Percentiles rank a stretch among this genome's conserved stretches.
Conservation (phyloP, 106 monocot genomes). For the Cymbidium sinense region DNA sequence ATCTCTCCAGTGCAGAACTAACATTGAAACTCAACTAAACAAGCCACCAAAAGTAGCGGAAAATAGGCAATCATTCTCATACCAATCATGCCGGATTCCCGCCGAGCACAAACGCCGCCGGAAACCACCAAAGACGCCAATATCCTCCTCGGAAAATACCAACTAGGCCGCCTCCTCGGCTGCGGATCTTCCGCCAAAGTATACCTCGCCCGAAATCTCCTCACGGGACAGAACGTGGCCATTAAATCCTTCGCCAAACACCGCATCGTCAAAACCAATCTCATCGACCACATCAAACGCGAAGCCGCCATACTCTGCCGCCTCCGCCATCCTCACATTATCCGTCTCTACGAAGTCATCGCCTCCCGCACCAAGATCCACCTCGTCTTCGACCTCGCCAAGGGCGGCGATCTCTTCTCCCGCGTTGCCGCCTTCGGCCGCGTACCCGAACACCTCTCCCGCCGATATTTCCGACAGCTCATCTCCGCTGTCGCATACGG, state of each 20-base stretch:
- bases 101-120: no score
- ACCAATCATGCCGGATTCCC: no score
- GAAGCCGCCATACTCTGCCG: background rate
- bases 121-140: no score
- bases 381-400: background rate
- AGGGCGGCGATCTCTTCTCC: background rate
- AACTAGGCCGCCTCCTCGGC: background rate
- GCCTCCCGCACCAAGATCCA: background rate
- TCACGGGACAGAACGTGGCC: background rate
- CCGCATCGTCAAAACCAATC: background rate
- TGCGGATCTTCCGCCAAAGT: background rate
- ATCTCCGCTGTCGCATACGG: background rate
- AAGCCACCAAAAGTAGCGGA: no score
- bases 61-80: no score
- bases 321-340: background rate
- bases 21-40: no score
- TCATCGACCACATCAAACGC: background rate
- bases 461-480: background rate
- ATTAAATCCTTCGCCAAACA: background rate
- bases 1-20: no score
- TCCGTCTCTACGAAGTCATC: background rate
- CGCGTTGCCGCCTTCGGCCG: background rate
- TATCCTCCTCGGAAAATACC: background rate
- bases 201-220: background rate
- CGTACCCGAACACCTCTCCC: background rate